These are phyloP conservation scores for Xylaria sp. DNA, from an alignment of 2,329 filamentous ascomycete species.

Conservation along the genomic window DNA sequence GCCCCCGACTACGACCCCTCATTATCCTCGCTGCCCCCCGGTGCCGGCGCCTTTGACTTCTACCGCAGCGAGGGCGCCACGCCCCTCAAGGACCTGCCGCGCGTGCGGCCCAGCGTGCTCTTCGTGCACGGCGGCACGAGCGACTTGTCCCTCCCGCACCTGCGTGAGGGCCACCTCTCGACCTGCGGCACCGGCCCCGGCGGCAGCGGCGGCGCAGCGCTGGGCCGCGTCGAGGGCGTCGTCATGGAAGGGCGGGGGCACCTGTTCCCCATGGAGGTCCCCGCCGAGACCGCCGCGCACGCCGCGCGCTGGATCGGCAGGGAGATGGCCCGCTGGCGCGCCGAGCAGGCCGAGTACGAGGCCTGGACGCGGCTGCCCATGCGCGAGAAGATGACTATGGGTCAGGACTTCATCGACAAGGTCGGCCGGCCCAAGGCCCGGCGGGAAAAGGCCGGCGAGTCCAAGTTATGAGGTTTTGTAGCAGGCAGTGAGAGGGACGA, in stretches of 20 bases:
- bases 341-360: constrained; percentile 66
- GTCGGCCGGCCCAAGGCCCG: constrained; percentile 51
- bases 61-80: constrained; percentile 73
- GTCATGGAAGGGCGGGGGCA: constrained; percentile 75
- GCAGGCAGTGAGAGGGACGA: not conserved
- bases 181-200: constrained; percentile 73
- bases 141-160: constrained; percentile 62
- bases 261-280: constrained; percentile 84
- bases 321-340: constrained; percentile 68
- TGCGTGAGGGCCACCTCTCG: constrained; percentile 68
- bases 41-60: constrained; percentile 60
- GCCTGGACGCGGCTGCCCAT: constrained; percentile 63
- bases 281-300: constrained; percentile 71
- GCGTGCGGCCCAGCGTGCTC: constrained; percentile 72
- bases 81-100: constrained; percentile 67
- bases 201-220: constrained; percentile 72
- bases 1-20: constrained; percentile 60
- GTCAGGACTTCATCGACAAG: constrained; percentile 67
- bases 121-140: constrained; percentile 75
- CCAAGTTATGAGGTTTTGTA: constrained; percentile 38
- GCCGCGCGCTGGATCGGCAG: constrained; percentile 66
- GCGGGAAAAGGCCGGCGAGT: constrained; percentile 33
- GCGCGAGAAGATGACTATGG: constrained; percentile 66
- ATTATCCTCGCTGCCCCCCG: constrained; percentile 50
- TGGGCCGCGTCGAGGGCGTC: constrained; percentile 75